Percentiles rank a stretch among this genome's conserved stretches.
Conservation (phyloP, 2,329 filamentous ascomycete genomes). For the Nemania bipapillata region DNA sequence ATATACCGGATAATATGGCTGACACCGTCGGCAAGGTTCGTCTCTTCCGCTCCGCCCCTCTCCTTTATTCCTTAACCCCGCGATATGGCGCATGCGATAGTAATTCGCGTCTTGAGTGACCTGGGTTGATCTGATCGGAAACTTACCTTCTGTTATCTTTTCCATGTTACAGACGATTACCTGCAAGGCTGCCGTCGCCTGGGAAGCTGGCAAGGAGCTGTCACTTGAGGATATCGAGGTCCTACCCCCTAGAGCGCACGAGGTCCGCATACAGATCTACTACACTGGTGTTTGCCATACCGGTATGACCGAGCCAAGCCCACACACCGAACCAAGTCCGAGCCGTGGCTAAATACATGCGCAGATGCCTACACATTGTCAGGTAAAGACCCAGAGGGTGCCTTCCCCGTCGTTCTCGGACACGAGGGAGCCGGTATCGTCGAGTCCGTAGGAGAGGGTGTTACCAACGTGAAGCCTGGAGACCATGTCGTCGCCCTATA, state of each 20-base stretch:
- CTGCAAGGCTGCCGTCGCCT: constrained; percentile 97
- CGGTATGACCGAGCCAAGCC: constrained; percentile 63
- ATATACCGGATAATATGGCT: constrained; percentile 54
- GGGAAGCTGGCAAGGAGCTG: constrained; percentile 92
- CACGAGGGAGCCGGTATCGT: constrained; percentile 93
- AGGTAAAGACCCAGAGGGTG: constrained; percentile 96
- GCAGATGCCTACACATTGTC: constrained; percentile 92
- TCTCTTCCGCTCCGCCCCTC: constrained; percentile 27
- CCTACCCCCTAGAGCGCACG: constrained; percentile 84
- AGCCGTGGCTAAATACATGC: constrained; percentile 38
- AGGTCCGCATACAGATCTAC: constrained; percentile 96
- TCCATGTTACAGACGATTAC: constrained; percentile 77
- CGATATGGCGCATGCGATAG: constrained; percentile 11
- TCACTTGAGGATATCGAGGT: constrained; percentile 94
- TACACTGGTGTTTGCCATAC: constrained; percentile 99
- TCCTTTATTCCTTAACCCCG: constrained; percentile 31
- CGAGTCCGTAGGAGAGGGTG: constrained; percentile 92
- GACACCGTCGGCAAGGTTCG: constrained; percentile 65
- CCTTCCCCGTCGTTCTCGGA: constrained; percentile 87
- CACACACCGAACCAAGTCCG: constrained; percentile 49
- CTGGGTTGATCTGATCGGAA: not conserved
- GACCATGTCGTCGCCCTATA: constrained; percentile 92
- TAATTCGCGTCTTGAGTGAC: not conserved
- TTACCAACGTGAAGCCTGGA: constrained; percentile 91
- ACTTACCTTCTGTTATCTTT: constrained; percentile 22